Base-by-base conservation (phyloP, 164 flowering plant genomes). In the Saururus chinensis region DNA sequence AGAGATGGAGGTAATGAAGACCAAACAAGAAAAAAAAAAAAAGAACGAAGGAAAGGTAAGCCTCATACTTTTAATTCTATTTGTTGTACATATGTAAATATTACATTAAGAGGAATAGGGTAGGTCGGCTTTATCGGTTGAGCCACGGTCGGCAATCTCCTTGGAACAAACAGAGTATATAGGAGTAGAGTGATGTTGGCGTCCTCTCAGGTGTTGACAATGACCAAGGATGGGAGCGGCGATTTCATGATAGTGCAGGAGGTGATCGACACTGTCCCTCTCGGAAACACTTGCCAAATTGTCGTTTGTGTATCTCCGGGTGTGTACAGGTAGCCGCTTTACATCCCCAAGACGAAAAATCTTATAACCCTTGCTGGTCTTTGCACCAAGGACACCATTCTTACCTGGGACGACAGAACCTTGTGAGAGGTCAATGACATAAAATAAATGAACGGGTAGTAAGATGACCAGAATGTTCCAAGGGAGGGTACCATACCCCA, bases 281-380 rank as follows among this genome's bases (percentile, higher is more conserved):
- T 93, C 9, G 9, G 78, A 69, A 93, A 93, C 78, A 76, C 80
- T 0, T n/a, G 65, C 37, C 82, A 92, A 5, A 84, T 80, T 0
- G 71, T 88, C 62, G 84, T 90, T 60, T 84, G 88, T 0, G 71
- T 93, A 20, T 37, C 82, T 3, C 98, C 97, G 0, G 98, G 97
- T 1, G 64, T 83, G 0, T 93, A 88, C 72, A 76, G 60, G 63
- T 92, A 89, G 75, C 98, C 98, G 0, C 64, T 93, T 12, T 88
- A 90, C 73, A 82, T 90, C 10, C 87, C 97, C 75, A 93, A 93
- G 88, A 90, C 92, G 51, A 90, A 88, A 74, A 93, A 88, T 61
- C 51, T 84, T 73, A 90, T 90, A 58, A 93, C 98, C 25, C 64
- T 93, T 45, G 86, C 95, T 20, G 96, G 83, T 22, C 57, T 76